phyloP scores from a whole-genome alignment of 805 yeast genomes.

The Isabelozyma heimii region DNA sequence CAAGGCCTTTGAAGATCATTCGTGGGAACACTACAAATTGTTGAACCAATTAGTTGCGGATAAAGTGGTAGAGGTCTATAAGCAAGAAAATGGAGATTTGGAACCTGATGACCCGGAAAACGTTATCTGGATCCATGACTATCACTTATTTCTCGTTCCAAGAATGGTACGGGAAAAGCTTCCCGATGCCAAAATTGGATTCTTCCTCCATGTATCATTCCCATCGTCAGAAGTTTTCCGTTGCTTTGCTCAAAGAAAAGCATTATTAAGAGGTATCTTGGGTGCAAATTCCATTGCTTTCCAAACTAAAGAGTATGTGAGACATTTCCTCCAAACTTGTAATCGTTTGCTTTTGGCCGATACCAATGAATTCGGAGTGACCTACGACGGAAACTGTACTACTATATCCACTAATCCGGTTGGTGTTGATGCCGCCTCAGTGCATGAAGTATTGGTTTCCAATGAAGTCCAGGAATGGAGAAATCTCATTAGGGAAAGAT shows the following conservation, averaged over 20 bases:
- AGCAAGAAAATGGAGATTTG: slow-evolving; percentile 46
- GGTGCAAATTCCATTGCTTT: slow-evolving; percentile 88
- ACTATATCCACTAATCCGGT: slow-evolving; percentile 63
- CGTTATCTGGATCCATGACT: slow-evolving; percentile 90
- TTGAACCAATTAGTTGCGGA: slow-evolving; percentile 82
- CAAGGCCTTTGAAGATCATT: slow-evolving; percentile 92
- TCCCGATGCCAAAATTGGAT: slow-evolving; percentile 86
- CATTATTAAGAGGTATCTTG: slow-evolving; percentile 73
- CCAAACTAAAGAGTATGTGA: slow-evolving; percentile 89
- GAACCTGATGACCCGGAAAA: slow-evolving; percentile 50
- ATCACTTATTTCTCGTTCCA: slow-evolving; percentile 85
- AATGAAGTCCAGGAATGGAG: slow-evolving; percentile 65
- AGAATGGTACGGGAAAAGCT: slow-evolving; percentile 70
- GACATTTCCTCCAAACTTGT: slow-evolving; percentile 91
- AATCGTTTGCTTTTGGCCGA: slow-evolving; percentile 82
- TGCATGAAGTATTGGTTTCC: slow-evolving; percentile 45
- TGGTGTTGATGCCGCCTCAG: slow-evolving; percentile 70
- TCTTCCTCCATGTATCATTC: slow-evolving; percentile 89
- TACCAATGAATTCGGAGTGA: slow-evolving; percentile 60
- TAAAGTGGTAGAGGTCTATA: slow-evolving; percentile 60
- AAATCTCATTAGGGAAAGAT: slow-evolving; percentile 67
- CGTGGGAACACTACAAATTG: slow-evolving; percentile 80
- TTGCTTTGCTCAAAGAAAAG: slow-evolving; percentile 84
- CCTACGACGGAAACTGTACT: slow-evolving; percentile 57
- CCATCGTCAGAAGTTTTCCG: slow-evolving; percentile 95